Conservation (phyloP, 176 grass and related monocot species). For the Elaeis guineensis region DNA sequence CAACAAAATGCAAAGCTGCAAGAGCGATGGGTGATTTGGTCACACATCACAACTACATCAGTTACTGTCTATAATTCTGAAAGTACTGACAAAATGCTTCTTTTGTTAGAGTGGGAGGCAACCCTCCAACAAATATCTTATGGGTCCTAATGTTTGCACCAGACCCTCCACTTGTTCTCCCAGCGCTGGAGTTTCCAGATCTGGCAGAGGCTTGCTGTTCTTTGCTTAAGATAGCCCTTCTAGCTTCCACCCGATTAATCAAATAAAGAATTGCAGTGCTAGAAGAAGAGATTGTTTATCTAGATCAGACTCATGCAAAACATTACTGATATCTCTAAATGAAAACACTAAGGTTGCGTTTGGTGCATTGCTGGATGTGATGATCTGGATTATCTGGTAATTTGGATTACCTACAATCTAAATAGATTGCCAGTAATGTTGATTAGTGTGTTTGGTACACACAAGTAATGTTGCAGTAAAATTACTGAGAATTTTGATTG, state of each 20-base stretch:
- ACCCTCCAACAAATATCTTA: conserved; percentile 30
- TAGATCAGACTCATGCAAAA: too few relatives aligned
- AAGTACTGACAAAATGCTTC: conserved; percentile 16
- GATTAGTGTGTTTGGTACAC: too few relatives aligned
- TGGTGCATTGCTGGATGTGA: too few relatives aligned
- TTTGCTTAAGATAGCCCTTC: conserved; percentile 10
- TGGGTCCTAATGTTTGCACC: conserved; percentile 3
- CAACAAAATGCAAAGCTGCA: conserved; percentile 23
- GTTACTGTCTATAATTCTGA: conserved; percentile 7
- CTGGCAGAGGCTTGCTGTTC: conserved; percentile 10
- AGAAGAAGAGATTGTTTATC: too few relatives aligned
- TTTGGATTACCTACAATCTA: too few relatives aligned
- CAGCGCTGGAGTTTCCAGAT: not conserved
- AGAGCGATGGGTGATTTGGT: not conserved
- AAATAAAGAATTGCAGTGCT: not conserved
- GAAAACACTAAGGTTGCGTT: too few relatives aligned
- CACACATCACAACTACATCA: conserved; percentile 19
- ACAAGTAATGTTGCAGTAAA: too few relatives aligned
- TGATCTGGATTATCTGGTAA: too few relatives aligned
- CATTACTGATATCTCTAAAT: too few relatives aligned
- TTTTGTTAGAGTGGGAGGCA: conserved; percentile 5
- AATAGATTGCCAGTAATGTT: too few relatives aligned
- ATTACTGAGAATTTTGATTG: too few relatives aligned
- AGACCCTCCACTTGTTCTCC: not conserved
- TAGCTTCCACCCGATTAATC: conserved; percentile 7